These are phyloP conservation scores for Thecamonas trahens DNA, from an alignment of 78 protist genomes.

Conservation along the genomic window DNA sequence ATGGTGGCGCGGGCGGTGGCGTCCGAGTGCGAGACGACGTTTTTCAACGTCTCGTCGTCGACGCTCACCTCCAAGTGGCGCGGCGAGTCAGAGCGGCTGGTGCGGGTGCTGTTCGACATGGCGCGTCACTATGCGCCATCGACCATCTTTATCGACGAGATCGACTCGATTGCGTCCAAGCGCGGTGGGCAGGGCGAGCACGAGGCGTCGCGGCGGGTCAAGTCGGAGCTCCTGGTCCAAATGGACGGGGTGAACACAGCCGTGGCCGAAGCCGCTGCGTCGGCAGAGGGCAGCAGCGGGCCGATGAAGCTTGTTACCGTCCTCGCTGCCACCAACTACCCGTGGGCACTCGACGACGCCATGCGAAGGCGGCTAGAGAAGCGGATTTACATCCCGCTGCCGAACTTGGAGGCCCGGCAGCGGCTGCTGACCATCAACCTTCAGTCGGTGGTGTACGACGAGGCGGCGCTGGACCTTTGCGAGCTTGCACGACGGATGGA, in stretches of 20 bases:
- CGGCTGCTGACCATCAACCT: background rate
- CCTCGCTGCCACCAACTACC: conserved; percentile 22
- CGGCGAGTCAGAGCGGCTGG: conserved; percentile 91
- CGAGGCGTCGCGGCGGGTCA: conserved; percentile 71
- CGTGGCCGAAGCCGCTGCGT: background rate
- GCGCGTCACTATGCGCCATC: conserved; percentile 65
- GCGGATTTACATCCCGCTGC: conserved; percentile 17
- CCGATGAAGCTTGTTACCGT: background rate
- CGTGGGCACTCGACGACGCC: conserved; percentile 51
- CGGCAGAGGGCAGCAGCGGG: too few species aligned
- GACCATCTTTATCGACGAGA: conserved; percentile 78
- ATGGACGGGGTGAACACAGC: conserved; percentile 35
- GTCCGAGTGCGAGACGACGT: conserved; percentile 74
- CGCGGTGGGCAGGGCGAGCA: conserved; percentile 42
- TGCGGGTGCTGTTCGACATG: conserved; percentile 52
- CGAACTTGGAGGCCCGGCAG: background rate
- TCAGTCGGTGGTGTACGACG: background rate
- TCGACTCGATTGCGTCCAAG: conserved; percentile 59
- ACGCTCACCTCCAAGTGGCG: conserved; percentile 57
- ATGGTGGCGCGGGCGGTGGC: conserved; percentile 82
- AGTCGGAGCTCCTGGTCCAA: conserved; percentile 81
- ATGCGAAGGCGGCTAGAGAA: conserved; percentile 44
- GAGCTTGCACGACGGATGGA: background rate
- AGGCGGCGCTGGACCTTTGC: background rate
- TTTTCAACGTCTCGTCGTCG: conserved; percentile 68